phyloP scores from a whole-genome alignment of 306 rosid genomes.

The Cicer chorassanicum region DNA sequence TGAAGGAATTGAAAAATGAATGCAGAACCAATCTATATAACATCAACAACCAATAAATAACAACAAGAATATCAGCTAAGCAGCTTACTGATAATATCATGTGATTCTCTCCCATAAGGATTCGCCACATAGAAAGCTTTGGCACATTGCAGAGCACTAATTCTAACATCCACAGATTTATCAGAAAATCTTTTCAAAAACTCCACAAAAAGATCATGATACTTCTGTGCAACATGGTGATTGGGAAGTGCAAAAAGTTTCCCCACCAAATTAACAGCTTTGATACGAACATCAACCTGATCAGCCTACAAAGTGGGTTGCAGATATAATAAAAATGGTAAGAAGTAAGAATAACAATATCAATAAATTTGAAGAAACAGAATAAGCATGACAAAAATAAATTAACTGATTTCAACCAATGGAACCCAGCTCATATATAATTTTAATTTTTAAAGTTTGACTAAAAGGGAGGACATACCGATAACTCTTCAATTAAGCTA shows the following conservation, averaged over 20 bases:
- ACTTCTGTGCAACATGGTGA: slow-evolving; percentile 63
- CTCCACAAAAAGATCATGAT: slow-evolving; percentile 72
- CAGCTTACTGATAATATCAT: slow-evolving; percentile 76
- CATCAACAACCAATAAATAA: slow-evolving; percentile 18
- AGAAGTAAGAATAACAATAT: background rate
- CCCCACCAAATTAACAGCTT: slow-evolving; percentile 90
- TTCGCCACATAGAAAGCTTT: slow-evolving; percentile 63
- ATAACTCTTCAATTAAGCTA: slow-evolving; percentile 69
- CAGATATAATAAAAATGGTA: slow-evolving; percentile 32
- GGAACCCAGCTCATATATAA: slow-evolving; percentile 17
- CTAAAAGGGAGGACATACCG: slow-evolving; percentile 54
- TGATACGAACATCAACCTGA: slow-evolving; percentile 89
- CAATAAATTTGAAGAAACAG: slow-evolving; percentile 14
- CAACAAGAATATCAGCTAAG: slow-evolving; percentile 31
- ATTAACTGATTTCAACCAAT: slow-evolving; percentile 29
- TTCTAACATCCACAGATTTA: slow-evolving; percentile 86
- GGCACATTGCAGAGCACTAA: slow-evolving; percentile 80
- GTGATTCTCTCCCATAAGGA: slow-evolving; percentile 63
- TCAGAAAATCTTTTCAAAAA: slow-evolving; percentile 88
- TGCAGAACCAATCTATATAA: slow-evolving; percentile 27
- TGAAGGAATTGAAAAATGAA: slow-evolving; percentile 41
- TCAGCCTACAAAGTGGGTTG: slow-evolving; percentile 66
- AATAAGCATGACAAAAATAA: slow-evolving; percentile 21
- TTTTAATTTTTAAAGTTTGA: slow-evolving; percentile 20
- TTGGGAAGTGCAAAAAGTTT: slow-evolving; percentile 76